Base-by-base conservation (phyloP, 306 rosid species). In the Comarum palustre region DNA sequence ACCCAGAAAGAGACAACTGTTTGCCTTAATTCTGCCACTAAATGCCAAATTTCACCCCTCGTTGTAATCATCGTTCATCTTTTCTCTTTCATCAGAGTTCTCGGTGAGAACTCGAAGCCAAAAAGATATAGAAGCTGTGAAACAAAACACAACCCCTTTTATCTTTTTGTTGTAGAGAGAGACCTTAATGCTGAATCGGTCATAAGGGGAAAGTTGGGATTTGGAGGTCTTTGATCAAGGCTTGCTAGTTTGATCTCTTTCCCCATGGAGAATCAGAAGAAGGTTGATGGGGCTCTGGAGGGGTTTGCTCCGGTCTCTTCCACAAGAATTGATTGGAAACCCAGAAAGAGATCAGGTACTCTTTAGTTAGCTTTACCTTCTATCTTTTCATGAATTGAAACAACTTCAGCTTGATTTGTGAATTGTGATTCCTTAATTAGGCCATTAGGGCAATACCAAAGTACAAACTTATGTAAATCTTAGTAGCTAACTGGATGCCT, bases 291-390 rank as follows among this genome's bases (percentile, higher is more conserved):
- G 64, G 82, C 80, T 73, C 82, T 94, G 66, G 83, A 86, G 39
- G 86, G 84, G 14, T 95, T 95, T 81, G 90, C 96, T 74, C 87
- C 91, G 10, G 82, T 75, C 5, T 84, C 96, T 31, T 77, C 95
- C 27, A 86, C 99, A 55, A 83, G 69, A 42, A 83, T 95, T 83
- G 69, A 62, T 41, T 95, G 99, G 99, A 95, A 91, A 77, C 87
- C 93, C 68, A 85, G 99, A 74, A 85, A 79, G 81, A 88, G 93
- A 90, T 85, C 96, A 84, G 99, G 99, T 94, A 82, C 16, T 42
- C 7, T 27, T 25, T 42, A 6, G 31, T 31, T 45, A 11, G 17
- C 12, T 80, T 25, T 32, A 6, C 27, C 36, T 27, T 29, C 38
- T 39, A 12, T 34, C 12, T 41, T 55, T 62, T 38, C 29, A 46